A percentile compares a stretch with the other conserved stretches of the same genome.
These are phyloP conservation scores for Fusarium drepaniforme DNA, from an alignment of 2,329 filamentous ascomycete species.

Conservation along the genomic window DNA sequence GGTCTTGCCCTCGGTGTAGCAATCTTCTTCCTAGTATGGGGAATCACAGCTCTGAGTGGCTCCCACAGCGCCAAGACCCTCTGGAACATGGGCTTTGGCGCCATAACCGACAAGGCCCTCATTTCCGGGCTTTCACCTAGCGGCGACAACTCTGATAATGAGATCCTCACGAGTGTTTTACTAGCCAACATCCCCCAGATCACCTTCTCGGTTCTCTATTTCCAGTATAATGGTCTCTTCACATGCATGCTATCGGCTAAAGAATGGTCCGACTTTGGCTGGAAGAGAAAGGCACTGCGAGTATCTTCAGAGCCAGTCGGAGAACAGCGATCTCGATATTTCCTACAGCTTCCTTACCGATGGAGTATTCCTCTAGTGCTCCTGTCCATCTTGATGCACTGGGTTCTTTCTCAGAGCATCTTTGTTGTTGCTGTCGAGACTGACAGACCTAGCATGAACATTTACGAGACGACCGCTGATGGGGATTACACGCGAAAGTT, in stretches of 20 bases:
- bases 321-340: conserved; percentile 17
- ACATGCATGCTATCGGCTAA: conserved; percentile 18
- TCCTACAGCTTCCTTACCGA: conserved; percentile 23
- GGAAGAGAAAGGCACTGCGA: background rate
- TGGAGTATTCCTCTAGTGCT: conserved; percentile 6
- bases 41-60: background rate
- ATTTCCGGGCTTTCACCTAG: background rate
- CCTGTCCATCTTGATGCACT: conserved; percentile 11
- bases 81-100: conserved; percentile 18
- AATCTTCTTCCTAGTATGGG: conserved; percentile 3
- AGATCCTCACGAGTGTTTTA: background rate
- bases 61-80: background rate
- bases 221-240: conserved; percentile 17
- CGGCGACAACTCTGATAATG: background rate
- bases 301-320: conserved; percentile 7
- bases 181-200: conserved; percentile 19
- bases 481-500: background rate
- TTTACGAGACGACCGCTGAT: background rate
- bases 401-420: conserved; percentile 22
- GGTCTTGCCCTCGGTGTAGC: background rate
- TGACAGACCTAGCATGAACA: background rate
- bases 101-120: background rate
- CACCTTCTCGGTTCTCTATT: conserved; percentile 18
- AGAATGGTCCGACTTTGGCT: conserved; percentile 23
- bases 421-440: conserved; percentile 14